Evolutionary conservation across 371 early-diverging fungal genomes (phyloP), one percentile per base, ranked within the genome.

Genomic region (Entomophthora muscae): DNA sequence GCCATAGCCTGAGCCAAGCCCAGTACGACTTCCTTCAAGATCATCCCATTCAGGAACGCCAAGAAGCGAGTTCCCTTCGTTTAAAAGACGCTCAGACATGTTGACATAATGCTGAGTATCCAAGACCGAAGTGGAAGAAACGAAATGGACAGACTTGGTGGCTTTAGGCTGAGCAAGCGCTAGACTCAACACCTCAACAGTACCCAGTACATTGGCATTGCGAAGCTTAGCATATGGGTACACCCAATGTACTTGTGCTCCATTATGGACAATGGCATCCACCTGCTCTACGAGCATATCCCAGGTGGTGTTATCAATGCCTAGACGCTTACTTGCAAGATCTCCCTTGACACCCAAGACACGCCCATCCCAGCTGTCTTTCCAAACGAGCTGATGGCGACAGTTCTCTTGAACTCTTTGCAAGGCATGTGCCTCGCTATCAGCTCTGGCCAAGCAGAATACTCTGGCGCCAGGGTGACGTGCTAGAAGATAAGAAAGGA

Each of bases 181-280:
- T 57, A 96, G 77, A 56, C 77, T 74, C 69, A 96, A 76, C 7
- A 84, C 87, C 76, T 84, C 85, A 21, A 90, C 63, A 0, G 95
- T 94, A 66, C 93, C 88, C 51, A 89, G 65, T 17, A 98, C 98
- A 66, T 98, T 98, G 58, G 95, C 79, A n/a, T 88, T 89, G 3
- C 86, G 80, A 63, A 98, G 76, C 73, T 93, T 89, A 66, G 78
- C 79, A 74, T 98, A 98, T 27, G 98, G 97, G 71, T 92, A 95
- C 23, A 98, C 91, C 98, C 98, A 98, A 73, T 98, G 95, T 22
- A 98, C 95, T 68, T 93, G 79, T 2, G 98, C 97, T 64, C 98
- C 98, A 67, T 95, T 95, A 70, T 98, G 98, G 28, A 98, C 80
- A 26, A 98, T 80, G 3, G 82, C 73, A 70, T 95, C 93, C 29